phyloP scores from a whole-genome alignment of 768 basidiomycete species.

The Fibroporia radiculosa region DNA sequence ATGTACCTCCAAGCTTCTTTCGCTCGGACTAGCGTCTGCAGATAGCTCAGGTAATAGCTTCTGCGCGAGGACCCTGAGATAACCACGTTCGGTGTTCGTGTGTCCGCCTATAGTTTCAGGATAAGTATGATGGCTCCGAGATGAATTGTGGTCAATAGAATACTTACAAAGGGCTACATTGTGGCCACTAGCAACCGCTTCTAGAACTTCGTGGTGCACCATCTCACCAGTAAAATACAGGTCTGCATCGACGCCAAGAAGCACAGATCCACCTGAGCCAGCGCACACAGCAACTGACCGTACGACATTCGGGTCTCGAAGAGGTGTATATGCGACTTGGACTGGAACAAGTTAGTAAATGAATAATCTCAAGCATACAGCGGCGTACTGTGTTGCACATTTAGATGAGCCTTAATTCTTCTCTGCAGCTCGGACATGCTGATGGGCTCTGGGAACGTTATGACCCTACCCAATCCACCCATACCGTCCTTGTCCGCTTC shows the following conservation, averaged over 20 bases:
- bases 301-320: constrained; percentile 23
- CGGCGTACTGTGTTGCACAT: constrained; percentile 47
- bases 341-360: constrained; percentile 33
- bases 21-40: constrained; percentile 20
- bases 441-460: constrained; percentile 51
- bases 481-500: constrained; percentile 17
- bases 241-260: constrained; percentile 68
- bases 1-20: constrained; percentile 49
- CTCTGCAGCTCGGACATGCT: constrained; percentile 51
- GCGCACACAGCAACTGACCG: constrained; percentile 83
- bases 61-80: constrained; percentile 65
- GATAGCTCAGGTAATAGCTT: constrained; percentile 49
- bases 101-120: constrained; percentile 60
- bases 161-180: constrained; percentile 79
- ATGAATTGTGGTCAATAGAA: constrained; percentile 3
- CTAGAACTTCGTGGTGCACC: constrained; percentile 85
- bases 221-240: constrained; percentile 92
- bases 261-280: constrained; percentile 77
- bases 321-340: constrained; percentile 50
- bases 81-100: constrained; percentile 92
- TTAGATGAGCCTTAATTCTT: constrained; percentile 65
- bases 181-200: constrained; percentile 65
- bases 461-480: constrained; percentile 60
- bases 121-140: background rate
- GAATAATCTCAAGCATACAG: constrained; percentile 7